phyloP scores from a whole-genome alignment of 352 stramenopile genomes.

The Globisporangium splendens region DNA sequence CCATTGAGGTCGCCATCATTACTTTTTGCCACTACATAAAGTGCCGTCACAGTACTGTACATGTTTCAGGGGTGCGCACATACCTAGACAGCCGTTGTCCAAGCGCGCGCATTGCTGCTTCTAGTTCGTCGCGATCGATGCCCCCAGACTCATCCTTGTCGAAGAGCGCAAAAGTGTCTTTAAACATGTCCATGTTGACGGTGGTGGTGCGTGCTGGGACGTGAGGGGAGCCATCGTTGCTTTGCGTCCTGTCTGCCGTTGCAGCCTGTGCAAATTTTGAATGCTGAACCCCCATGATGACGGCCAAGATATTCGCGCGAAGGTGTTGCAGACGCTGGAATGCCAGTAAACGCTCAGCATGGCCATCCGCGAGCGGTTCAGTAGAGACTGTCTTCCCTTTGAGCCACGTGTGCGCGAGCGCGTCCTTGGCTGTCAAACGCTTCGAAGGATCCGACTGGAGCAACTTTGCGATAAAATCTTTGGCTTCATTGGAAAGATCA shows the following conservation, averaged over 20 bases:
- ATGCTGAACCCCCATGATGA: slow-evolving; percentile 68
- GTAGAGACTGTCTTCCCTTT: slow-evolving; percentile 34
- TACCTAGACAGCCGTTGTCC: slow-evolving; percentile 54
- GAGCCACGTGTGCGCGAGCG: slow-evolving; percentile 62
- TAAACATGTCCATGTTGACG: slow-evolving; percentile 83
- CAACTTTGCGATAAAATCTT: slow-evolving; percentile 52
- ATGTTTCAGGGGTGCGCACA: background rate
- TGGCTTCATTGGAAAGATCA: slow-evolving; percentile 49
- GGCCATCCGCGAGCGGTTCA: slow-evolving; percentile 43
- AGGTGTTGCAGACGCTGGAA: slow-evolving; percentile 73
- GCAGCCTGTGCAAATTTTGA: slow-evolving; percentile 32
- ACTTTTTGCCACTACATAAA: background rate
- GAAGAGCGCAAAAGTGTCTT: slow-evolving; percentile 68
- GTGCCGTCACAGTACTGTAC: too few species aligned
- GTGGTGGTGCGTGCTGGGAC: slow-evolving; percentile 26
- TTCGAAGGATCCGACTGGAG: slow-evolving; percentile 45
- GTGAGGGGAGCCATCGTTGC: too few species aligned
- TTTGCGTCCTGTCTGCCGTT: too few species aligned
- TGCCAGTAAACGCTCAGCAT: slow-evolving; percentile 43
- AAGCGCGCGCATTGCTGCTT: slow-evolving; percentile 42
- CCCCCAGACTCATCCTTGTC: slow-evolving; percentile 72
- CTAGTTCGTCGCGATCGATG: slow-evolving; percentile 66
- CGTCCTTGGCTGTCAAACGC: slow-evolving; percentile 52
- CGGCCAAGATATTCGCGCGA: slow-evolving; percentile 69
- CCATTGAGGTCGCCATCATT: background rate